These are phyloP conservation scores for Spencermartinsiella ligniputridi DNA, from an alignment of 1,139 yeast species.

Conservation along the genomic window DNA sequence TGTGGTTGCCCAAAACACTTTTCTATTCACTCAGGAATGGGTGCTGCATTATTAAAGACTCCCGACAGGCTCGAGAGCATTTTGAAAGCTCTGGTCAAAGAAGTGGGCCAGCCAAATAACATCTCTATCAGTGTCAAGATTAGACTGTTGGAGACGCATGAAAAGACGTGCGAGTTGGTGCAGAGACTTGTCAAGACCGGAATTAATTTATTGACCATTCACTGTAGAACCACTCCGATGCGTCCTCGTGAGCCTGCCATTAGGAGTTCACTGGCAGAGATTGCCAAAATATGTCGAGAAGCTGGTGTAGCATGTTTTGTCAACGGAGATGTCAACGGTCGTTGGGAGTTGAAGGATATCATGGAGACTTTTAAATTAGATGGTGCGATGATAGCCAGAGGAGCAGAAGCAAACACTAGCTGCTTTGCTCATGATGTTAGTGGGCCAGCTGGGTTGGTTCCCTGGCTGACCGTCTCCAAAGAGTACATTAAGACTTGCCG, in stretches of 20 bases:
- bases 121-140: slow-evolving; percentile 91
- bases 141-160: slow-evolving; percentile 59
- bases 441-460: slow-evolving; percentile 35
- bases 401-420: slow-evolving; percentile 83
- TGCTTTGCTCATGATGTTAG: slow-evolving; percentile 44
- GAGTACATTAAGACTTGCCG: slow-evolving; percentile 57
- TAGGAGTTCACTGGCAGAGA: slow-evolving; percentile 53
- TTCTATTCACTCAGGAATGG: slow-evolving; percentile 92
- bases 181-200: slow-evolving; percentile 71
- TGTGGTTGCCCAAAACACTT: slow-evolving; percentile 80
- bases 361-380: slow-evolving; percentile 50
- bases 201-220: slow-evolving; percentile 76
- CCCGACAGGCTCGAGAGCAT: slow-evolving; percentile 76
- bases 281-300: slow-evolving; percentile 58
- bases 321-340: slow-evolving; percentile 68
- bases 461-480: slow-evolving; percentile 52
- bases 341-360: slow-evolving; percentile 52
- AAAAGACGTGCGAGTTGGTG: slow-evolving; percentile 60
- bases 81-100: slow-evolving; percentile 57
- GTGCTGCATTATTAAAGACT: slow-evolving; percentile 80
- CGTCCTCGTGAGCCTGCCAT: slow-evolving; percentile 80
- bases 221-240: slow-evolving; percentile 87
- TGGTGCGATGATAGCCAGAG: slow-evolving; percentile 93
- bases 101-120: slow-evolving; percentile 71
- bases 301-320: slow-evolving; percentile 67